Conservation (phyloP, 495 filamentous ascomycete species). For the Penicillium ucsense region DNA sequence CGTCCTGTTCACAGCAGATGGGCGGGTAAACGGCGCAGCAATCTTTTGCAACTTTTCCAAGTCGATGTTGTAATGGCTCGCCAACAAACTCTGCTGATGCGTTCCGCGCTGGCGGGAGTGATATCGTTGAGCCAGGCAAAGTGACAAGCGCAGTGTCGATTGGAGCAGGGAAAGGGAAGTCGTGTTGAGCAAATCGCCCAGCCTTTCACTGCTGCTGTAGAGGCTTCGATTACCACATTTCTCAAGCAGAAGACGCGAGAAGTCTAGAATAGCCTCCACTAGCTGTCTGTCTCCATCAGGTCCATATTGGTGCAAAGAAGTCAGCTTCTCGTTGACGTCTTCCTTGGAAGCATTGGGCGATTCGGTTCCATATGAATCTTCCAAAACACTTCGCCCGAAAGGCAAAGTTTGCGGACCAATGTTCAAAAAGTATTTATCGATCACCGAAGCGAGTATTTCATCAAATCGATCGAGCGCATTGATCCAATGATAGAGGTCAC, state of each 20-base stretch:
- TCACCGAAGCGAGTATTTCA: constrained; percentile 70
- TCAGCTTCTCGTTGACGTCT: constrained; percentile 45
- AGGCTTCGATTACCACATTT: constrained; percentile 96
- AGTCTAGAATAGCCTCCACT: constrained; percentile 67
- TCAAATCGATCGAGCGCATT: constrained; percentile 91
- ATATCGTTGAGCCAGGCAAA: constrained; percentile 84
- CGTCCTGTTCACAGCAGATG: constrained; percentile 26
- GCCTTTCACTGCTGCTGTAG: constrained; percentile 81
- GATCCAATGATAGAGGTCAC: constrained; percentile 98
- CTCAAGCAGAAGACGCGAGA: constrained; percentile 78
- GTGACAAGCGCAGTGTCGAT: constrained; percentile 62
- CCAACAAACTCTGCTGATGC: constrained; percentile 62
- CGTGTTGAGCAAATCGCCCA: constrained; percentile 80
- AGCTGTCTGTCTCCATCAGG: constrained; percentile 71
- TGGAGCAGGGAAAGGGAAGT: constrained; percentile 70
- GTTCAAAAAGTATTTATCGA: constrained; percentile 69
- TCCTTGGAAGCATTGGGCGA: constrained; percentile 28
- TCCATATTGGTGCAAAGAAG: constrained; percentile 46
- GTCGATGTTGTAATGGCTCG: constrained; percentile 89
- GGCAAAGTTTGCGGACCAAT: constrained; percentile 70
- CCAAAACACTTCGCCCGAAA: constrained; percentile 56
- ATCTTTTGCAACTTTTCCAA: constrained; percentile 78
- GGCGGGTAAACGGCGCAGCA: constrained; percentile 74
- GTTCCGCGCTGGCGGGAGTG: constrained; percentile 69
- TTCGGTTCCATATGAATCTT: constrained; percentile 40